Base-by-base conservation (phyloP, 306 rosid genomes). In the Quercus variabilis region DNA sequence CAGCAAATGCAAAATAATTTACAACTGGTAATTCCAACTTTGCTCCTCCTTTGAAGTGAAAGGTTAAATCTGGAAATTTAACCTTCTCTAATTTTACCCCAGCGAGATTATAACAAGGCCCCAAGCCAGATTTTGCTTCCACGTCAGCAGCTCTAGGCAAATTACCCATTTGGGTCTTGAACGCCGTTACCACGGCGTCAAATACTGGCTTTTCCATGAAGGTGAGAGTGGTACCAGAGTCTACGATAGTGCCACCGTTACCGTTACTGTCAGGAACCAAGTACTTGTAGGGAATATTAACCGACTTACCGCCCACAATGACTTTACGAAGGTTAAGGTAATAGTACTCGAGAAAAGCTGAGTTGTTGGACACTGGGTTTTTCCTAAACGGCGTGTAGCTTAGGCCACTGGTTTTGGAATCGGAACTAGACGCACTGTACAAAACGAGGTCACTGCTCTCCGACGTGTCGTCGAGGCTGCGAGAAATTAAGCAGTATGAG, bases 41-140 rank as follows among this genome's bases (percentile, higher is more conserved):
- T 18, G 97, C 97, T 26, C 99, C 99, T 0, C 99, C 99, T 78
- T 89, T 96, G 67, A 91, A 96, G 14, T 88, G 85, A 20, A 96
- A 88, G 20, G 78, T 79, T 1, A 96, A 71, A 52, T 88, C 83
- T 38, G 98, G 99, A 20, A 93, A 79, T 2, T 33, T 7, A 2
- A 89, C 69, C n/a, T 74, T 30, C 23, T 49, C 54, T 49, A 13
- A 11, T 49, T 84, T 49, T n/a, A 63, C 73, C 10, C 74, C 76
- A 2, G 91, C 31, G 12, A 86, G 56, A 80, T 90, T 80, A 38
- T 83, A 96, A 79, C 99, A 96, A 13, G 90, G 93, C 21, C 85
- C 28, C 59, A 96, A 78, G 5, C 99, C 98, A 6, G 97, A 86
- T 74, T 1, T 55, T 5, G 75, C 75, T 79, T 96, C 99, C 1